Evolutionary conservation across 176 grass and related monocot species (phyloP).

Genomic region (Alloteropsis semialata): DNA sequence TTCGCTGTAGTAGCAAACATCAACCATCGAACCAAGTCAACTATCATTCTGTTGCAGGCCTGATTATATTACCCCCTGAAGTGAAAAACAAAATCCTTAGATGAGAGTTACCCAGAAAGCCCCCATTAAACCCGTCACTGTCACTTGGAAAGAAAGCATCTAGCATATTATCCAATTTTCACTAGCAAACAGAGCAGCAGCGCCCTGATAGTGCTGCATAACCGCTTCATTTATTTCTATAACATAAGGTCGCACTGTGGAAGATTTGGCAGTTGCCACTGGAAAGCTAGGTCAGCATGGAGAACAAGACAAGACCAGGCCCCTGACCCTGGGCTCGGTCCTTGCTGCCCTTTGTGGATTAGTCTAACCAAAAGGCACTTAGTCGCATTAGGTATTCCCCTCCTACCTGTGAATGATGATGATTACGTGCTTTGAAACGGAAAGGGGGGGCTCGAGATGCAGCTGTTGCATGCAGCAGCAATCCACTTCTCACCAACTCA

Average conservation of each 20-base stretch:
- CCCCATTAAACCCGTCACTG: not conserved
- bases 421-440: slow-evolving; percentile 10
- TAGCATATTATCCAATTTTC: not conserved
- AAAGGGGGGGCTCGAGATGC: slow-evolving; percentile 28
- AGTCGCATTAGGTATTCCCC: not conserved
- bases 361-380: not conserved
- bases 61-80: not conserved
- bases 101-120: not conserved
- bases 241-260: not conserved
- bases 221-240: not conserved
- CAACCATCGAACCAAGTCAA: not conserved
- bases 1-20: too few species aligned
- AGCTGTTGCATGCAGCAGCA: slow-evolving; percentile 9
- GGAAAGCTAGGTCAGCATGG: not conserved
- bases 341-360: slow-evolving; percentile 15
- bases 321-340: not conserved
- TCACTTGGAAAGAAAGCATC: not conserved
- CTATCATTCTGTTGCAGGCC: not conserved
- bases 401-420: not conserved
- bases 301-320: not conserved
- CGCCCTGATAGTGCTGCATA: not conserved
- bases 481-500: slow-evolving; percentile 25
- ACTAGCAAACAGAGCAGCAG: slow-evolving; percentile 1
- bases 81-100: too few species aligned
- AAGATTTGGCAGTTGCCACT: slow-evolving; percentile 21